These are phyloP conservation scores for Fusarium sp. DNA, from an alignment of 2,329 filamentous ascomycete species.

Conservation along the genomic window DNA sequence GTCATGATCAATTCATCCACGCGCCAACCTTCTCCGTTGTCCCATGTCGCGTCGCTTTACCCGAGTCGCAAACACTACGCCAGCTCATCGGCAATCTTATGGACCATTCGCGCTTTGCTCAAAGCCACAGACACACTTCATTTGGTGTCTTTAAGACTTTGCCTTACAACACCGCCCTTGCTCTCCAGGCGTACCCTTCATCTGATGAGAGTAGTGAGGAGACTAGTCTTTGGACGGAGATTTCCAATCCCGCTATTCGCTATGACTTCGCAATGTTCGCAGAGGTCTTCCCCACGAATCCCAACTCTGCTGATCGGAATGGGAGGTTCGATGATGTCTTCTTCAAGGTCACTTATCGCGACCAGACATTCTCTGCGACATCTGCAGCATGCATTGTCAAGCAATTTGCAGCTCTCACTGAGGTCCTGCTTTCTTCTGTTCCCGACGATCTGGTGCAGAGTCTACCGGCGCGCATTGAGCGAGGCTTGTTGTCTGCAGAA, in stretches of 20 bases:
- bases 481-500: conserved; percentile 8
- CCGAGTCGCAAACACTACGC: conserved; percentile 3
- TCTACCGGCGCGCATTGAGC: background rate
- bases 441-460: conserved; percentile 8
- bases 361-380: background rate
- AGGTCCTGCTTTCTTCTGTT: background rate
- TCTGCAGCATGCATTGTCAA: conserved; percentile 12
- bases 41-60: conserved; percentile 5
- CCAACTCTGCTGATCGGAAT: background rate
- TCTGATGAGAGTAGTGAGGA: rapidly evolving
- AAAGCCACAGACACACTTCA: conserved; percentile 4
- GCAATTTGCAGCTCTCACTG: conserved; percentile 8
- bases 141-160: conserved; percentile 28
- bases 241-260: conserved; percentile 22
- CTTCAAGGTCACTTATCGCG: conserved; percentile 27
- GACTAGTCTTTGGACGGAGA: background rate
- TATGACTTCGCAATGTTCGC: conserved; percentile 32
- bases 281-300: conserved; percentile 16
- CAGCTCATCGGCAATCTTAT: background rate
- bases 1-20: background rate
- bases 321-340: conserved; percentile 9
- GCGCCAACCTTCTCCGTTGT: conserved; percentile 29
- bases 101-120: background rate
- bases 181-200: conserved; percentile 13
- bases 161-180: conserved; percentile 25